Base-by-base conservation (phyloP, 1,139 yeast genomes). In the Candida sp. region DNA sequence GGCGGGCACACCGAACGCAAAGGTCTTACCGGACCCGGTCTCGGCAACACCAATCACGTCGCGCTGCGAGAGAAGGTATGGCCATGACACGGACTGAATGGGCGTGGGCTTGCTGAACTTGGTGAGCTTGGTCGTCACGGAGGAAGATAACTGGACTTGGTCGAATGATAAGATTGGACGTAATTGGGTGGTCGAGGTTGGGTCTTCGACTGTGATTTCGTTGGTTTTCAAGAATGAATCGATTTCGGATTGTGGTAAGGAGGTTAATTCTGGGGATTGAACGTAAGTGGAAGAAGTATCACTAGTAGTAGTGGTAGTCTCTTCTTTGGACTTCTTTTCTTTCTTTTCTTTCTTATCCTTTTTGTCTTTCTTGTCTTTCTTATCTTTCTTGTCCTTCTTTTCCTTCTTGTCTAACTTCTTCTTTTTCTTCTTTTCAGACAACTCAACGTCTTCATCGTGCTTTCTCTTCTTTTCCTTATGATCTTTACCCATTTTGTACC, bases 1-100 rank as follows among this genome's bases (percentile, higher is more conserved):
- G n/a, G 98, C 98, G 42, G 99, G 99, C 17, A 94, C 96, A 64
- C 98, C 97, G 68, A 94, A 94, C 1, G 98, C 98, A 71, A 93
- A 87, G 0, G 99, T 94, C 70, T 94, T 94, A 63, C 99, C 99
- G 0, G 97, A 91, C 44, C 99, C 99, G 9, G 99, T 94, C 73
- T 94, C 98, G 30, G 99, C 99, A 55, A 96, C 98, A 66, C 99
- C 99, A 57, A 94, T 84, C 37, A 93, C 97, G 67, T 94, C 99
- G 57, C 88, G 81, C 22, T 90, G 89, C 33, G 84, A 73, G 49
- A 94, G 75, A 49, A 96, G 74, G 65, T 84, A 92, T 57, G 99
- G 99, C 99, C 99, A 94, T 9, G 98, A 83, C 33, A 86, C 93
- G n/a, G 97, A 84, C 75, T 94, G 99, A 62, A 94, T 94, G 33